These are phyloP conservation scores for Aechmea fasciata DNA, from an alignment of 176 grass and related monocot genomes.

Conservation along the genomic window DNA sequence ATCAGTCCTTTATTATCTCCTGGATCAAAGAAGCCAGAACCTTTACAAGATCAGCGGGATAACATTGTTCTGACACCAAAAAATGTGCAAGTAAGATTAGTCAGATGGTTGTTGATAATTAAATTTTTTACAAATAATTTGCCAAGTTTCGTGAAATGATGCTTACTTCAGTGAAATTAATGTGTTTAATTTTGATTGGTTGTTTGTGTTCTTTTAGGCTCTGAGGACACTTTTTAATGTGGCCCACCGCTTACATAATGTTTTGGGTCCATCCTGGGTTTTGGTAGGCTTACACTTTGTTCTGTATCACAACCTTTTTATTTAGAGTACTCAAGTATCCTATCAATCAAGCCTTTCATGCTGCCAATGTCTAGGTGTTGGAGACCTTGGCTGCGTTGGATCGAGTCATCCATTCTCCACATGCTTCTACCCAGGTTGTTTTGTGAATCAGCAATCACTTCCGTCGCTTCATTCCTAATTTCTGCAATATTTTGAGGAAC, in stretches of 20 bases:
- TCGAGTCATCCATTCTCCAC: constrained; percentile 94
- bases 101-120: background rate
- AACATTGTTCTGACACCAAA: constrained; percentile 91
- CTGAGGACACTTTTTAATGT: constrained; percentile 97
- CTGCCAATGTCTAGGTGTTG: constrained; percentile 43
- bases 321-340: too few species aligned
- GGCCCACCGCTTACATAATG: constrained; percentile 96
- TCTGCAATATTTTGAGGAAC: background rate
- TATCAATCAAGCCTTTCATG: background rate
- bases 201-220: constrained; percentile 41
- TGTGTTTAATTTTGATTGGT: constrained; percentile 14
- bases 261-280: constrained; percentile 88
- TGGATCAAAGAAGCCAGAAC: constrained; percentile 74
- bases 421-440: constrained; percentile 89
- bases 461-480: constrained; percentile 2
- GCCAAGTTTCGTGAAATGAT: background rate
- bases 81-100: constrained; percentile 67
- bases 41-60: constrained; percentile 59
- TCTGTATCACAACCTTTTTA: background rate
- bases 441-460: constrained; percentile 7
- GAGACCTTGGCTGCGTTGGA: constrained; percentile 96
- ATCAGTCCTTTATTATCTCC: constrained; percentile 57
- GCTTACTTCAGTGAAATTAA: background rate
- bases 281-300: constrained; percentile 41
- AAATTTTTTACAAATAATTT: background rate